Evolutionary conservation across 768 basidiomycete species (phyloP).

Genomic region (Coprinopsis marcescibilis): DNA sequence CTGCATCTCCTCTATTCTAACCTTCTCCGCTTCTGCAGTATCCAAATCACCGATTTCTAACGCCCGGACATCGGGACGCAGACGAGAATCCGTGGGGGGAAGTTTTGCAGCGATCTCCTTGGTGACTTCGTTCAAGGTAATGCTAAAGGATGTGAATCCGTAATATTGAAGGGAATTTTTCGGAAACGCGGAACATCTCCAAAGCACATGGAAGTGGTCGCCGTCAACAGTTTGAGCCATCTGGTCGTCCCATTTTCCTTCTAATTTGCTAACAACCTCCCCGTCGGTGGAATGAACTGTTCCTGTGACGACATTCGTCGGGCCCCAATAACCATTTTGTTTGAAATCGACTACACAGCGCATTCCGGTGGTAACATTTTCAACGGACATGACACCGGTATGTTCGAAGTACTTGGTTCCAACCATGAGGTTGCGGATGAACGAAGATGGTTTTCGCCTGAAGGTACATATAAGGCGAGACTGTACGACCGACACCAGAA

Average conservation of each 20-base stretch:
- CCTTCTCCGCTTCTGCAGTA: slow-evolving; percentile 67
- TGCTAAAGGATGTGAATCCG: slow-evolving; percentile 76
- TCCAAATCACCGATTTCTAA: slow-evolving; percentile 74
- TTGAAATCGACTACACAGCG: slow-evolving; percentile 80
- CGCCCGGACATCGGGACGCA: slow-evolving; percentile 76
- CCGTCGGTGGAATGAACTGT: slow-evolving; percentile 49
- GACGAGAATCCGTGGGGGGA: slow-evolving; percentile 77
- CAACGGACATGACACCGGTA: slow-evolving; percentile 70
- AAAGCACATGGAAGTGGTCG: slow-evolving; percentile 68
- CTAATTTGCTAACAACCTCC: slow-evolving; percentile 53
- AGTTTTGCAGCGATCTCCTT: slow-evolving; percentile 55
- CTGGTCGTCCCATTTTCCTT: slow-evolving; percentile 88
- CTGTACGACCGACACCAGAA: background rate
- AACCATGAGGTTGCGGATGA: slow-evolving; percentile 85
- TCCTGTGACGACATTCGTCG: slow-evolving; percentile 69
- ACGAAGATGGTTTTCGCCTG: slow-evolving; percentile 85
- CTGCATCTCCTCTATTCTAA: slow-evolving; percentile 69
- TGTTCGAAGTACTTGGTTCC: slow-evolving; percentile 91
- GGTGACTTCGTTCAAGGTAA: slow-evolving; percentile 78
- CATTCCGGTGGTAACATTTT: slow-evolving; percentile 48
- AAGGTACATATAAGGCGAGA: background rate
- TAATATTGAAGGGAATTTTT: slow-evolving; percentile 68
- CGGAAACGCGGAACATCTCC: slow-evolving; percentile 72
- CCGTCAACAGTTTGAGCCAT: slow-evolving; percentile 63
- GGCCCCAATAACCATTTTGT: slow-evolving; percentile 78